Evolutionary conservation across 1,284 basidiomycete genomes (phyloP).

Genomic region (Ustilago nuda): DNA sequence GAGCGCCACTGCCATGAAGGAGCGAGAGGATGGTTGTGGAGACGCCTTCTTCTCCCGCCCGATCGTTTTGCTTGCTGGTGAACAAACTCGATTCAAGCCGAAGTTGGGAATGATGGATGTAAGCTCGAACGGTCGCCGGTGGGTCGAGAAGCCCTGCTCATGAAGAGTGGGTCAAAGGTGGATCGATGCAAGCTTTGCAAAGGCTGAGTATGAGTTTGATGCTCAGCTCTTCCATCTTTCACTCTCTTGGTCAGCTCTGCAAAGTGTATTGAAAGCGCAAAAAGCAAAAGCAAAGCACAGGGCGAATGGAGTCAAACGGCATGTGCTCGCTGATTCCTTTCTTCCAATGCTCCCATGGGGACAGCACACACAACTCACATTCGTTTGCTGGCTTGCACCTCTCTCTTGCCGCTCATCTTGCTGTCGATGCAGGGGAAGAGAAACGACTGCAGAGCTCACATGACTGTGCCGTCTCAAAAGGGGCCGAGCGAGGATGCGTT

Average conservation of each 20-base stretch:
- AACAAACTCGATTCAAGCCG: not conserved
- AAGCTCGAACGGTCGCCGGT: slow-evolving; percentile 5
- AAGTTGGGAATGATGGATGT: not conserved
- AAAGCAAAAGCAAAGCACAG: slow-evolving; percentile 3
- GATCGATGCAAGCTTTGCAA: not conserved
- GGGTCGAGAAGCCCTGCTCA: not conserved
- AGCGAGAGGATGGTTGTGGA: not conserved
- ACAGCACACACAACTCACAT: not conserved
- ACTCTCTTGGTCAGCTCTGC: not conserved
- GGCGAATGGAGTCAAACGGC: slow-evolving; percentile 9
- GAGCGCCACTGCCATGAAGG: not conserved
- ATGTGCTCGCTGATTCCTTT: not conserved
- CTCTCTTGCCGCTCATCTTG: not conserved
- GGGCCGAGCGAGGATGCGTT: not conserved
- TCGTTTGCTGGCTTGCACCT: not conserved
- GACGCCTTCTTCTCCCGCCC: not conserved
- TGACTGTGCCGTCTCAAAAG: not conserved
- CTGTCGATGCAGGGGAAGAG: not conserved
- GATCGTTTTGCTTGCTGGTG: not conserved
- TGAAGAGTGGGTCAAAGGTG: not conserved
- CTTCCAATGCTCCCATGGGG: not conserved
- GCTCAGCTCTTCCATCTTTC: not conserved
- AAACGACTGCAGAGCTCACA: slow-evolving; percentile 6
- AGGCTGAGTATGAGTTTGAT: not conserved
- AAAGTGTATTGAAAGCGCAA: slow-evolving; percentile 3